phyloP scores from a whole-genome alignment of 257 asterid genomes.

The Oldenlandia corymbosa region DNA sequence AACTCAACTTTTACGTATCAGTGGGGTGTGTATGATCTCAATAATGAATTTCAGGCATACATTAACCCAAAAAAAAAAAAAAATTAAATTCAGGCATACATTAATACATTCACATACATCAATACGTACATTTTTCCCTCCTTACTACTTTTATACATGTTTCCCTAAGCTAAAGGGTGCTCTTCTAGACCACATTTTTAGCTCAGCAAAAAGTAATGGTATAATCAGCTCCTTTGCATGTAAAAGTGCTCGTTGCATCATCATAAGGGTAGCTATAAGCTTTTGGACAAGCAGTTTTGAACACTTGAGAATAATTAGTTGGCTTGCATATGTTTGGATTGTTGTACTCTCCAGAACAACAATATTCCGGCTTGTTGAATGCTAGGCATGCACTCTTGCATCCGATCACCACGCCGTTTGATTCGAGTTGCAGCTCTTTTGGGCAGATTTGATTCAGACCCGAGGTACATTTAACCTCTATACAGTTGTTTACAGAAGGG shows the following conservation, averaged over 20 bases:
- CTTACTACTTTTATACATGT: too few species aligned
- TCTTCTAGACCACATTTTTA: not conserved
- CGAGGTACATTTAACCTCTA: slow-evolving; percentile 30
- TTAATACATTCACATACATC: too few species aligned
- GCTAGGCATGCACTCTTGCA: slow-evolving; percentile 64
- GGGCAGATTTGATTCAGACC: slow-evolving; percentile 52
- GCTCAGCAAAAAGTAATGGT: slow-evolving; percentile 30
- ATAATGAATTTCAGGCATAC: too few species aligned
- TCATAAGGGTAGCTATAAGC: slow-evolving; percentile 67
- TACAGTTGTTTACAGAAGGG: slow-evolving; percentile 37
- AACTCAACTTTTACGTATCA: too few species aligned
- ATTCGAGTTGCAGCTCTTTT: slow-evolving; percentile 25
- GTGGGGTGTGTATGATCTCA: too few species aligned
- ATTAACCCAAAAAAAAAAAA: too few species aligned
- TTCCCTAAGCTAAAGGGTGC: too few species aligned
- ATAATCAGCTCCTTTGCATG: slow-evolving; percentile 51
- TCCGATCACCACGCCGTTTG: slow-evolving; percentile 32
- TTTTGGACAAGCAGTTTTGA: slow-evolving; percentile 53
- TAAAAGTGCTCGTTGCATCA: slow-evolving; percentile 51
- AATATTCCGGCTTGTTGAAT: slow-evolving; percentile 41
- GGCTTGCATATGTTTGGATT: slow-evolving; percentile 50
- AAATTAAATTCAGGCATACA: too few species aligned
- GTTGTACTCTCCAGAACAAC: slow-evolving; percentile 48
- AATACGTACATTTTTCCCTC: too few species aligned
- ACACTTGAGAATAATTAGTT: slow-evolving; percentile 36